Base-by-base conservation (phyloP, 208 protist genomes). In the Kentomonas sorsogonicus region DNA sequence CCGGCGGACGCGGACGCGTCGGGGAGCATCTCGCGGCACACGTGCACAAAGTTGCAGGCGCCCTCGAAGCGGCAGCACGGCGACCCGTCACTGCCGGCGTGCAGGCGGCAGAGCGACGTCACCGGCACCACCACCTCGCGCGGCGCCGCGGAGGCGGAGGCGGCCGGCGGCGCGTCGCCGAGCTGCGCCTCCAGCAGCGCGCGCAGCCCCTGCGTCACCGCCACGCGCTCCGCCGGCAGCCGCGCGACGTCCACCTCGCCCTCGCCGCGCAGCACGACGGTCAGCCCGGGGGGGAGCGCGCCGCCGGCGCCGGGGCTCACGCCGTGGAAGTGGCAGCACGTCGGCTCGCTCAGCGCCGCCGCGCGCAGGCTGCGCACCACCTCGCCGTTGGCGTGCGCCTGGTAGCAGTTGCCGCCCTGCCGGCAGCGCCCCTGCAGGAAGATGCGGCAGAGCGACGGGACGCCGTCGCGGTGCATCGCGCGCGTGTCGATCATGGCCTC, bases 41-140 rank as follows among this genome's bases (percentile, higher is more conserved):
- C 13, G 69, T 93, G 86, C 27, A 93, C 72, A 60, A 91, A 93
- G 34, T 83, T 86, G 68, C 86, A 93, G 26, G 88, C 74, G n/a
- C 65, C 61, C 38, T 75, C 79, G 46, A 91, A 93, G 29, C 86
- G 82, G 56, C 86, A 93, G 63, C 86, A 91, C 46, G 67, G 69
- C 26, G 55, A 39, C 0, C 79, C 76, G 20, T 61, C 67, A 11
- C 60, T 47, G 1, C 74, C 65, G 36, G 45, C 9, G 66, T 94
- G 87, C 20, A 88, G 72, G 3, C 80, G 79, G 50, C 86, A 93
- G 25, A 93, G 71, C 5, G 77, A 79, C 18, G 64, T 66, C 3
- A 79, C 46, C 30, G 80, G 72, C 44, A 93, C 79, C 1, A 59
- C 47, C 11, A 91, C 66, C 44, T 76, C 70, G 0, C 66, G 34